Evolutionary conservation across 208 protist species (phyloP).

Genomic region (Wallacemonas rigidus): DNA sequence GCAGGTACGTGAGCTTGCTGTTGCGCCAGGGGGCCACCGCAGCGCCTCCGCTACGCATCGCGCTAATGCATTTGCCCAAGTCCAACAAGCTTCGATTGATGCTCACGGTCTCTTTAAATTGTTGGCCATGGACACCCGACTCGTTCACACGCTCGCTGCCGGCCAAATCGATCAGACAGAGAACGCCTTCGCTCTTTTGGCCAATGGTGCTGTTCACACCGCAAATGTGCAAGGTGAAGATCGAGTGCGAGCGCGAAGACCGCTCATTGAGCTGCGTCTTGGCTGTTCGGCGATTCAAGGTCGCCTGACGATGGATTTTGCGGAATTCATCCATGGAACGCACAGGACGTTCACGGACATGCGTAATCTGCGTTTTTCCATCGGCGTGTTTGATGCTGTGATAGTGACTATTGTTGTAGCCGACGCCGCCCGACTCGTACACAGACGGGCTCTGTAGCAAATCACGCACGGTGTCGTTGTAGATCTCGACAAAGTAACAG

Average conservation of each 20-base stretch:
- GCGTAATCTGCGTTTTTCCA: constrained; percentile 66
- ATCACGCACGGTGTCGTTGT: constrained; percentile 91
- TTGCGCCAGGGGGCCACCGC: constrained; percentile 91
- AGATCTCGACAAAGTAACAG: constrained; percentile 90
- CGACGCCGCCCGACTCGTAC: constrained; percentile 58
- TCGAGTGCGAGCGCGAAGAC: constrained; percentile 92
- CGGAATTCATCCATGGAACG: constrained; percentile 62
- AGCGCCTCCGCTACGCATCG: constrained; percentile 51
- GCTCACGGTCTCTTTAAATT: constrained; percentile 91
- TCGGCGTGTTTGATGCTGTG: constrained; percentile 71
- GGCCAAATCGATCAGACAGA: constrained; percentile 94
- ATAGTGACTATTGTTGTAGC: constrained; percentile 38
- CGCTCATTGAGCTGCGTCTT: constrained; percentile 87
- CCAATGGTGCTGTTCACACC: constrained; percentile 65
- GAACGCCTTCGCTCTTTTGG: constrained; percentile 72
- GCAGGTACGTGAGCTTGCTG: constrained; percentile 90
- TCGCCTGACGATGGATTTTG: constrained; percentile 57
- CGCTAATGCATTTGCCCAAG: constrained; percentile 93
- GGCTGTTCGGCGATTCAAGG: constrained; percentile 72
- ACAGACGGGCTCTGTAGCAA: constrained; percentile 68
- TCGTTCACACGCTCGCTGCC: constrained; percentile 93
- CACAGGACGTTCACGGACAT: constrained; percentile 56
- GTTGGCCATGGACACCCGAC: constrained; percentile 84
- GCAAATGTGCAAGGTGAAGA: constrained; percentile 81
- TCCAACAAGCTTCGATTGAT: constrained; percentile 93